Conservation (phyloP, 2,329 filamentous ascomycete species). For the Cryphonectria japonica region DNA sequence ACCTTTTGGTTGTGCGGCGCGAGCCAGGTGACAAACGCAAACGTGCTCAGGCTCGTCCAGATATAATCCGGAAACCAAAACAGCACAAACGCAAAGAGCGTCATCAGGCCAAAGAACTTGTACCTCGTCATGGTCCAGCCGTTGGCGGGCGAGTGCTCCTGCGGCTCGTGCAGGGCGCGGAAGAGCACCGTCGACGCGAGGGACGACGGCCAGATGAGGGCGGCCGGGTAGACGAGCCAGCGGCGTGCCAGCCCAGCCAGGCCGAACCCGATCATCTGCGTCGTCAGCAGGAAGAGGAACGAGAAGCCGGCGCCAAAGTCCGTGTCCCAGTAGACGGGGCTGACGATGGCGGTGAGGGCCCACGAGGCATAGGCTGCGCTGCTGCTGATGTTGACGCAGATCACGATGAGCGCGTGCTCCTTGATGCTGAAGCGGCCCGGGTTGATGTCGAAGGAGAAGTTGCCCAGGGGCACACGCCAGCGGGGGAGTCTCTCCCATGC, state of each 20-base stretch:
- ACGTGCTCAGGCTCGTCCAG: slow-evolving; percentile 33
- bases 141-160: slow-evolving; percentile 36
- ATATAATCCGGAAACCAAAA: slow-evolving; percentile 34
- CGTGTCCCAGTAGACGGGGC: slow-evolving; percentile 40
- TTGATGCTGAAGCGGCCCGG: slow-evolving; percentile 40
- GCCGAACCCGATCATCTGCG: slow-evolving; percentile 41
- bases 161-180: slow-evolving; percentile 40
- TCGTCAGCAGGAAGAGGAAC: slow-evolving; percentile 39
- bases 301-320: slow-evolving; percentile 40
- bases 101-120: slow-evolving; percentile 41
- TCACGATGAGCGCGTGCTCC: slow-evolving; percentile 41
- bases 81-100: slow-evolving; percentile 36
- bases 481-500: slow-evolving; percentile 39
- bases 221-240: slow-evolving; percentile 42
- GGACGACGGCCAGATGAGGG: slow-evolving; percentile 41
- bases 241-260: slow-evolving; percentile 40
- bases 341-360: slow-evolving; percentile 39
- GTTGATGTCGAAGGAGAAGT: slow-evolving; percentile 36
- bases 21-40: slow-evolving; percentile 34
- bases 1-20: slow-evolving; percentile 31
- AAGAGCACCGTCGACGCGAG: slow-evolving; percentile 42
- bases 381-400: slow-evolving; percentile 39
- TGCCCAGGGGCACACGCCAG: slow-evolving; percentile 34
- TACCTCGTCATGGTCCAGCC: slow-evolving; percentile 42
- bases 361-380: slow-evolving; percentile 34